Base-by-base conservation (phyloP, 78 protist genomes). In the Speleostelium caveatum region DNA sequence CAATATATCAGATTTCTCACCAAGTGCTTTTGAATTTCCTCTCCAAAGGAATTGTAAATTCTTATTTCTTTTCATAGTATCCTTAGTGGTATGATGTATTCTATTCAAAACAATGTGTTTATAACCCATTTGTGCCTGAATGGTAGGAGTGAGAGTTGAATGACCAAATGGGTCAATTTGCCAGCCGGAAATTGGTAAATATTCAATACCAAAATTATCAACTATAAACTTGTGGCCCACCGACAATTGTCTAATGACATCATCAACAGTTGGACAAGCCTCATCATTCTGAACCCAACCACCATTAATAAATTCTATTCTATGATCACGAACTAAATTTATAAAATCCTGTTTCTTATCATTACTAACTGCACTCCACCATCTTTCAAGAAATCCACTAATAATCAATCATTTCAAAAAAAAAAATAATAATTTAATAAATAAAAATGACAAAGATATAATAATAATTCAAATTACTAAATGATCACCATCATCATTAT, bases 81-180 rank as follows among this genome's bases (percentile, higher is more conserved):
- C 24, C n/a, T 83, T 83, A 12, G n/a, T 35, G 21, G 14, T 42
- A 60, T 39, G 30, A 63, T 60, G 59, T 32, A 83, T 42, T 32
- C 90, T 60, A 42, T 83, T 67, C 30, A 83, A 60, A 28, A 69
- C 77, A 1, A 83, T 22, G 21, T 73, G 39, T 42, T 83, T 67
- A 45, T 72, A 68, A 0, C 90, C 90, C 62, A 83, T 67, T 35
- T 41, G 77, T 0, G 90, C 67, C 33, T 60, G 66, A n/a, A 83
- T 19, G 22, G 76, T 41, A 28, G 90, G 75, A 17, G 90, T 83
- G 10, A 60, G 39, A 6, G 60, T 26, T 19, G 69, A 30, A 33
- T 83, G 90, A 22, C 90, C 90, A 62, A 83, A 83, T 38, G 90
- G 90, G 21, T 83, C 90, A 21, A 83, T 83, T 42, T 83, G 90